Conservation (phyloP, 2,329 filamentous ascomycete genomes). For the Furcasterigmium furcatum region DNA sequence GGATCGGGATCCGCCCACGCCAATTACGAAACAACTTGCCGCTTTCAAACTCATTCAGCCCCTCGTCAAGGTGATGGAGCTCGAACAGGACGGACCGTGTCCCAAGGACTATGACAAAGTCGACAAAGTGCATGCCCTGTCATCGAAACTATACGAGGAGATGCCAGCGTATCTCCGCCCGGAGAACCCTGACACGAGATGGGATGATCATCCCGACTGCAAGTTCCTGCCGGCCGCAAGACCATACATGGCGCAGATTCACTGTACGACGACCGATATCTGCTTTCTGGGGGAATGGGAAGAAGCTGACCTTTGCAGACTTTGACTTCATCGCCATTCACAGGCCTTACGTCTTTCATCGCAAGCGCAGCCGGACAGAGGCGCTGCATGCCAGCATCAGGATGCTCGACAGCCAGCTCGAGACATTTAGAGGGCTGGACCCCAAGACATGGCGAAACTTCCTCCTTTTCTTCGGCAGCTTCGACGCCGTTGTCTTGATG, state of each 20-base stretch:
- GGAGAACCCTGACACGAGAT: conserved; percentile 54
- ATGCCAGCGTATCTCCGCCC: conserved; percentile 52
- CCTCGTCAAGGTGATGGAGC: conserved; percentile 48
- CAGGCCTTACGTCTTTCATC: conserved; percentile 59
- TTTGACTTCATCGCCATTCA: conserved; percentile 60
- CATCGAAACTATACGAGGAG: conserved; percentile 42
- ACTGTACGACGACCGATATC: neutral
- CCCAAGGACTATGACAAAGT: conserved; percentile 52
- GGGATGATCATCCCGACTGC: conserved; percentile 50
- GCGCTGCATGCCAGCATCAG: conserved; percentile 53
- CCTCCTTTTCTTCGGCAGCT: conserved; percentile 59
- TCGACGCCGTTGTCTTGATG: conserved; percentile 60
- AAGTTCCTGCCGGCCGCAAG: conserved; percentile 48
- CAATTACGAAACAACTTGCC: conserved; percentile 51
- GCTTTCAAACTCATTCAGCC: conserved; percentile 42
- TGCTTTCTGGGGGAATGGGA: neutral
- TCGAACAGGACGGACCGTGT: conserved; percentile 54
- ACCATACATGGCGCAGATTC: conserved; percentile 39
- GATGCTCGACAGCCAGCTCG: conserved; percentile 52
- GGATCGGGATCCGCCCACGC: conserved; percentile 50
- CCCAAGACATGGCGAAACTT: conserved; percentile 50
- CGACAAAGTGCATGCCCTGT: conserved; percentile 48
- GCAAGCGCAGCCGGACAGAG: conserved; percentile 47
- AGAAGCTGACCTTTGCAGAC: conserved; percentile 20
- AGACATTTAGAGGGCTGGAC: conserved; percentile 43